These are phyloP conservation scores for Neofusicoccum ribis DNA, from an alignment of 2,329 filamentous ascomycete genomes.

Conservation along the genomic window DNA sequence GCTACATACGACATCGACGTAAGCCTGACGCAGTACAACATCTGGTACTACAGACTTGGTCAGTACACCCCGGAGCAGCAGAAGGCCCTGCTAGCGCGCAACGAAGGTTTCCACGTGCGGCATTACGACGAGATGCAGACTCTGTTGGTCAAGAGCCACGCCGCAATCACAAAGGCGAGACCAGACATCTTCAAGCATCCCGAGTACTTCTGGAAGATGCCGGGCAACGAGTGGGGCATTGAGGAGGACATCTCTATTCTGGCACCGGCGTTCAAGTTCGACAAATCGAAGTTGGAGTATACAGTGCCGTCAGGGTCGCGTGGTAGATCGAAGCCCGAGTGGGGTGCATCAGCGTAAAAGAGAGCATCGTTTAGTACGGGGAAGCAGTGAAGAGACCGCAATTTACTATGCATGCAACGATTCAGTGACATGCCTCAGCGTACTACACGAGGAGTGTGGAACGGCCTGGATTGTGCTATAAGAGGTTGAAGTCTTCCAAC, in stretches of 20 bases:
- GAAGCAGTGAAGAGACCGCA: too few relatives aligned
- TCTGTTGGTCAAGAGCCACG: conserved; percentile 9
- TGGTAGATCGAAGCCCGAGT: conserved; percentile 17
- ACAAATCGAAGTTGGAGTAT: conserved; percentile 17
- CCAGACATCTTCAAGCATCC: conserved; percentile 10
- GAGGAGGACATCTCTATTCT: conserved; percentile 13
- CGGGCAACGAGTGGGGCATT: conserved; percentile 14
- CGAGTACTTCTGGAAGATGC: conserved; percentile 15
- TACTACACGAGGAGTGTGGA: too few relatives aligned
- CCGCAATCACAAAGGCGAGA: background rate
- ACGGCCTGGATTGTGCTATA: background rate
- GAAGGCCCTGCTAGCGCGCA: background rate
- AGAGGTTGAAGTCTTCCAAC: background rate
- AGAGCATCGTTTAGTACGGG: too few relatives aligned
- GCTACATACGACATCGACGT: conserved; percentile 19
- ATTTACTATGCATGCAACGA: too few relatives aligned
- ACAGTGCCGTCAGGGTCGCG: conserved; percentile 2
- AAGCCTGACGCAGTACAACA: conserved; percentile 20
- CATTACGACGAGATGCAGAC: conserved; percentile 20
- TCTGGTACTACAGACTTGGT: conserved; percentile 20
- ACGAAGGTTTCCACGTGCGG: conserved; percentile 14
- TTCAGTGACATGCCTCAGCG: too few relatives aligned
- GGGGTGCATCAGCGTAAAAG: too few relatives aligned
- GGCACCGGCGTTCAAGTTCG: conserved; percentile 13
- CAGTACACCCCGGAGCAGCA: conserved; percentile 6